Percentiles rank a stretch among this genome's conserved stretches.
Conservation (phyloP, 2,329 filamentous ascomycete genomes). For the Paraconiothyrium brasiliense region DNA sequence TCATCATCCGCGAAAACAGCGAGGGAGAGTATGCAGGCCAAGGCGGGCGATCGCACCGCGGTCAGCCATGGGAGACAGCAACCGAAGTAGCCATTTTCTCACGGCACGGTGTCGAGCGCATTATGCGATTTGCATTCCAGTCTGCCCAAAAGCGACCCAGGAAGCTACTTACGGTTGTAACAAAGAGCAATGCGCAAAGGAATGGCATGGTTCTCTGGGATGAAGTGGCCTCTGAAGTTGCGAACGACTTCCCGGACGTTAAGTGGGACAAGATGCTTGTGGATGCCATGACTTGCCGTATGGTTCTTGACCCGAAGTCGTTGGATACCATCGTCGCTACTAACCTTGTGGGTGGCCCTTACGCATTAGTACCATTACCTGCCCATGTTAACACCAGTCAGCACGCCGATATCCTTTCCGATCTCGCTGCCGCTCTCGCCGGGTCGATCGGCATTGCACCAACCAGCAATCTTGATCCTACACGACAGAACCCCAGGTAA, state of each 20-base stretch:
- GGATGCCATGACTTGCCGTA: conserved; percentile 72
- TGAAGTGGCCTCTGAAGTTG: conserved; percentile 65
- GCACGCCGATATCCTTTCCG: conserved; percentile 73
- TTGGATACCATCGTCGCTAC: conserved; percentile 72
- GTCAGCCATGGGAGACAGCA: conserved; percentile 67
- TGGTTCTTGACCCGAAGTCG: conserved; percentile 68
- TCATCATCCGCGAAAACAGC: conserved; percentile 73
- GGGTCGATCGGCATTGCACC: conserved; percentile 78
- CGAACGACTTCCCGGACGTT: conserved; percentile 68
- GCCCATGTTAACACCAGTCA: conserved; percentile 15
- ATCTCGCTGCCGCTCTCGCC: conserved; percentile 74
- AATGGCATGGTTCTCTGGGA: conserved; percentile 77
- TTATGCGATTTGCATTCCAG: conserved; percentile 72
- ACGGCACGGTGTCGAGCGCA: conserved; percentile 65
- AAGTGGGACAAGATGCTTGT: conserved; percentile 72
- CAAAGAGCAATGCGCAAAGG: conserved; percentile 72
- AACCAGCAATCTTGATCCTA: conserved; percentile 74
- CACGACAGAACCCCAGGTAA: conserved; percentile 58
- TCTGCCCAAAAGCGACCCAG: conserved; percentile 65
- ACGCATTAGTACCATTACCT: background rate
- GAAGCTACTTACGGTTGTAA: conserved; percentile 70
- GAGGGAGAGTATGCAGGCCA: conserved; percentile 74
- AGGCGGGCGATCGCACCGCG: conserved; percentile 68
- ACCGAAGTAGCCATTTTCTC: conserved; percentile 73
- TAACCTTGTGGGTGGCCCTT: conserved; percentile 57